These are phyloP conservation scores for Chaetomium sp. DNA, from an alignment of 2,329 filamentous ascomycete genomes.

Conservation along the genomic window DNA sequence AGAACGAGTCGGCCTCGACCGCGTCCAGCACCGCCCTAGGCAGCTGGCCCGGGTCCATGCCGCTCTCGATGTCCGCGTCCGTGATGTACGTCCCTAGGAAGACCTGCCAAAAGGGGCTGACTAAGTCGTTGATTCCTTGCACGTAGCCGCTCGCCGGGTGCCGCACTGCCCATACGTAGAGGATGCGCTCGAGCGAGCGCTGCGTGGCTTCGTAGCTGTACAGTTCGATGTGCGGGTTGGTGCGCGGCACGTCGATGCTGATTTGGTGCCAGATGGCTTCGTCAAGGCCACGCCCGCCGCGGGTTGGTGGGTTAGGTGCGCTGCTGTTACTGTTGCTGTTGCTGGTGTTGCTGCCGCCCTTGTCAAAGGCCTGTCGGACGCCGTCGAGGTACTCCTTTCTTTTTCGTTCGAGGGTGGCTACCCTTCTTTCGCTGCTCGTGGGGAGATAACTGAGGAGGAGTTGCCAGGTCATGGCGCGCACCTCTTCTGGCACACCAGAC, in stretches of 20 bases:
- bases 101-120: conserved; percentile 97
- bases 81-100: conserved; percentile 94
- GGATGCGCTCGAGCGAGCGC: conserved; percentile 85
- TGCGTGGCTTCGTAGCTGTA: conserved; percentile 97
- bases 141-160: conserved; percentile 98
- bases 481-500: conserved; percentile 92
- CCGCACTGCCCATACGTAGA: conserved; percentile 97
- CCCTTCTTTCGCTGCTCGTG: conserved; percentile 90
- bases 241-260: conserved; percentile 95
- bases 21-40: conserved; percentile 90
- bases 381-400: conserved; percentile 96
- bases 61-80: conserved; percentile 86
- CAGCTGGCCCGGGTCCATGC: conserved; percentile 95
- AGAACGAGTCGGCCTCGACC: conserved; percentile 96
- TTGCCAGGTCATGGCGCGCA: conserved; percentile 99
- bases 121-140: conserved; percentile 97
- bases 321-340: conserved; percentile 11
- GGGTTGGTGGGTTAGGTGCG: conserved; percentile 27
- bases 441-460: conserved; percentile 92
- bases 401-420: conserved; percentile 88
- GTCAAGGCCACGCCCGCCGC: conserved; percentile 66
- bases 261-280: conserved; percentile 99
- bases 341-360: conserved; percentile 53
- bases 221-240: conserved; percentile 91
- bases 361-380: conserved; percentile 71